These are phyloP conservation scores for Saccharomycopsis oosterbeekiorum DNA, from an alignment of 805 yeast species.

Conservation along the genomic window DNA sequence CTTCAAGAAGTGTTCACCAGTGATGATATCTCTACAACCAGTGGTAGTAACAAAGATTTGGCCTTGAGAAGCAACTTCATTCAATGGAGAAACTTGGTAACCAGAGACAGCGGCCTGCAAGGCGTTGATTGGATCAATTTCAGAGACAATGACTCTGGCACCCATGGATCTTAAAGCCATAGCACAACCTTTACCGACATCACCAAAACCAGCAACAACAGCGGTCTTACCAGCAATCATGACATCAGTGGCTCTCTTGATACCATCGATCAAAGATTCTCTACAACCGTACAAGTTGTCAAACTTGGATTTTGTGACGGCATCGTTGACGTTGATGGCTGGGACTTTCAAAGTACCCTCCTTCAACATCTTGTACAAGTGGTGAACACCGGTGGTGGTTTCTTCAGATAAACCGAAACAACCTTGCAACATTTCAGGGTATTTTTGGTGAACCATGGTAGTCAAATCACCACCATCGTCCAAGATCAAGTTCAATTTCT, in stretches of 20 bases:
- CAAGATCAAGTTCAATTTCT: constrained; percentile 91
- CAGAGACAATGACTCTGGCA: constrained; percentile 95
- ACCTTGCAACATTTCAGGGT: constrained; percentile 93
- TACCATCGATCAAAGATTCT: constrained; percentile 97
- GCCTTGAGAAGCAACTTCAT: constrained; percentile 84
- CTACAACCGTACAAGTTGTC: constrained; percentile 99
- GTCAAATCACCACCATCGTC: constrained; percentile 99
- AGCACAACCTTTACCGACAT: constrained; percentile 99
- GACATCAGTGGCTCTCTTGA: constrained; percentile 99
- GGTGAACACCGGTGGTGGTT: constrained; percentile 99
- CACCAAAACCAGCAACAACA: constrained; percentile 99
- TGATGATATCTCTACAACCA: constrained; percentile 97
- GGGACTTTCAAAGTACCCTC: constrained; percentile 90
- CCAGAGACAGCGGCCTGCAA: constrained; percentile 99
- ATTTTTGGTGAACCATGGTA: constrained; percentile 89
- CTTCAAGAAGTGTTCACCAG: constrained; percentile 70
- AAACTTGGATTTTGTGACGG: constrained; percentile 97
- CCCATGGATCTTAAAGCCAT: constrained; percentile 98
- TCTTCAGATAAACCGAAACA: constrained; percentile 97
- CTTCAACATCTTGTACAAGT: constrained; percentile 90
- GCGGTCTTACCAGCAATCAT: constrained; percentile 99
- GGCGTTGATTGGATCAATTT: constrained; percentile 97
- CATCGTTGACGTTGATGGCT: constrained; percentile 98
- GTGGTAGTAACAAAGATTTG: constrained; percentile 99
- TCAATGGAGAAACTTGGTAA: constrained; percentile 93